phyloP scores from a whole-genome alignment of 139 green algal species.

The Coccomyxa sp. region DNA sequence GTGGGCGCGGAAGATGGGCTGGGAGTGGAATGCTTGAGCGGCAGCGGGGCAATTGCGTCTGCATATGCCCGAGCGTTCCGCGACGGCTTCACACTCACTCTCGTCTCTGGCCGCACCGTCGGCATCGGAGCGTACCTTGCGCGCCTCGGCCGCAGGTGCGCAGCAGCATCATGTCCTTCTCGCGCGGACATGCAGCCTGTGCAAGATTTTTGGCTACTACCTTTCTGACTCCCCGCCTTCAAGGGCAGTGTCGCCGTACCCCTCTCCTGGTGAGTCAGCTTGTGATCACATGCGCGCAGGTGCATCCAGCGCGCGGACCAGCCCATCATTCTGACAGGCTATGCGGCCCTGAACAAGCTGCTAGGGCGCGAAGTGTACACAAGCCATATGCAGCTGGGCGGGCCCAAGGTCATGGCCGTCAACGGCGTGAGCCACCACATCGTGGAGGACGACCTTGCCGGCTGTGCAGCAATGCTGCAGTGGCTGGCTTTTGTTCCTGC shows the following conservation, averaged over 20 bases:
- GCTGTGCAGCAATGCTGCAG: slow-evolving; percentile 43
- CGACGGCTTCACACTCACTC: slow-evolving; percentile 91
- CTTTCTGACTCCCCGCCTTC: too few species aligned
- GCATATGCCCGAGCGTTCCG: slow-evolving; percentile 54
- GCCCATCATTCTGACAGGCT: slow-evolving; percentile 98
- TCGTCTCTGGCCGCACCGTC: slow-evolving; percentile 89
- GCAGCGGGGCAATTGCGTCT: slow-evolving; percentile 88
- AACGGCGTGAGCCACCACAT: slow-evolving; percentile 94
- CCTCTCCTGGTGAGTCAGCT: too few species aligned
- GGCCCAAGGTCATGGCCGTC: slow-evolving; percentile 65
- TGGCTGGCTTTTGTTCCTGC: slow-evolving; percentile 76
- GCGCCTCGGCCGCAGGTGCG: slow-evolving; percentile 77
- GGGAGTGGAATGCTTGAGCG: slow-evolving; percentile 95
- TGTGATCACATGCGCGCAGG: not conserved
- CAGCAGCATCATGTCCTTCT: not conserved
- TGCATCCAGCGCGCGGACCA: slow-evolving; percentile 86
- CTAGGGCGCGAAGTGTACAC: slow-evolving; percentile 93
- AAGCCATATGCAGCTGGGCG: slow-evolving; percentile 80
- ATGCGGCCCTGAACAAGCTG: slow-evolving; percentile 97
- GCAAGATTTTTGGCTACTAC: not conserved
- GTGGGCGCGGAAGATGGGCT: slow-evolving; percentile 94
- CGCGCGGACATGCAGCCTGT: not conserved
- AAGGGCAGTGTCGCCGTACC: not conserved
- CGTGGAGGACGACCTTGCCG: slow-evolving; percentile 91
- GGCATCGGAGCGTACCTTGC: slow-evolving; percentile 98